Conservation (phyloP, 805 yeast genomes). For the Candida suzukii region DNA sequence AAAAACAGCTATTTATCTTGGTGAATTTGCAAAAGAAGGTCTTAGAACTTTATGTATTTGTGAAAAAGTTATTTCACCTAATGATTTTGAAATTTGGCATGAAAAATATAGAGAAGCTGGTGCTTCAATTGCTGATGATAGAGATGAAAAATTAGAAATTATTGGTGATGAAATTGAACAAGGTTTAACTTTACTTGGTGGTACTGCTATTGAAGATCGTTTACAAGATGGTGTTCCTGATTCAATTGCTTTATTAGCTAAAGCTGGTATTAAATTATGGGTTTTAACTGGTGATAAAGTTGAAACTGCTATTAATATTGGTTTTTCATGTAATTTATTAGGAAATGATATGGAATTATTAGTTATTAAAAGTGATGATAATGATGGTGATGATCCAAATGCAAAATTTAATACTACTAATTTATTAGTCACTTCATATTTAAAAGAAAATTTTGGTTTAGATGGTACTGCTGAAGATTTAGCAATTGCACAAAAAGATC, state of each 20-base stretch:
- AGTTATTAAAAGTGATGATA: slow-evolving; percentile 54
- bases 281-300: slow-evolving; percentile 84
- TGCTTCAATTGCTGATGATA: slow-evolving; percentile 46
- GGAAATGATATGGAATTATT: slow-evolving; percentile 72
- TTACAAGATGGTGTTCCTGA: slow-evolving; percentile 85
- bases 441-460: slow-evolving; percentile 50
- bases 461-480: slow-evolving; percentile 54
- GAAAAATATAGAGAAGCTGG: slow-evolving; percentile 56
- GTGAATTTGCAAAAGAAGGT: slow-evolving; percentile 78
- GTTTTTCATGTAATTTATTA: slow-evolving; percentile 74
- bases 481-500: slow-evolving; percentile 46
- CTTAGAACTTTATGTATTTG: slow-evolving; percentile 78
- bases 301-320: slow-evolving; percentile 86
- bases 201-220: slow-evolving; percentile 83
- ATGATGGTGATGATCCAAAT: slow-evolving; percentile 35
- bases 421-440: slow-evolving; percentile 41
- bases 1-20: slow-evolving; percentile 66
- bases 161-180: slow-evolving; percentile 71
- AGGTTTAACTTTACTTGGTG: slow-evolving; percentile 61
- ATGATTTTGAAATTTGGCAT: slow-evolving; percentile 58
- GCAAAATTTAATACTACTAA: slow-evolving; percentile 19
- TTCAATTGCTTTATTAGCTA: slow-evolving; percentile 57
- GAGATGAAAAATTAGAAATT: slow-evolving; percentile 68
- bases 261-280: slow-evolving; percentile 82
- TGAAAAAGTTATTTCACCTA: slow-evolving; percentile 57